These are phyloP conservation scores for Thielaviopsis euricoi DNA, from an alignment of 2,329 filamentous ascomycete genomes.

Conservation along the genomic window DNA sequence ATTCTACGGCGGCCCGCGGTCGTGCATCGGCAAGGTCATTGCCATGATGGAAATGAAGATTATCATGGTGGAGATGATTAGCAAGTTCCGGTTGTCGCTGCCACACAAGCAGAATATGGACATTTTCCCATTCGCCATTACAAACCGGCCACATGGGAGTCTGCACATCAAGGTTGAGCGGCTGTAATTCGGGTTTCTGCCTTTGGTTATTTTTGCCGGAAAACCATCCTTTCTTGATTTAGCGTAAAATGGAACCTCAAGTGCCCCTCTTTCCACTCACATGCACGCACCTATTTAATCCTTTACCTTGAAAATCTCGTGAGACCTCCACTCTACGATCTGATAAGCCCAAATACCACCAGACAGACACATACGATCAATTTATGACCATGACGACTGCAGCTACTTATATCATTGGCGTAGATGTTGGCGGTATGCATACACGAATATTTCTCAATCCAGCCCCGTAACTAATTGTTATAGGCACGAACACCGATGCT, in stretches of 20 bases:
- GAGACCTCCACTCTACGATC: not conserved
- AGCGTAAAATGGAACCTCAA: not conserved
- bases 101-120: slow-evolving; percentile 13
- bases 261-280: not conserved
- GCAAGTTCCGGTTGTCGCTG: slow-evolving; percentile 18
- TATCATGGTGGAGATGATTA: slow-evolving; percentile 19
- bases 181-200: not conserved
- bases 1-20: slow-evolving; percentile 22
- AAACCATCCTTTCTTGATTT: not conserved
- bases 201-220: no score
- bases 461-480: not conserved
- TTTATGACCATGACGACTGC: slow-evolving; percentile 9
- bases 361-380: no score
- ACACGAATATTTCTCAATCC: not conserved
- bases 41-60: slow-evolving; percentile 23
- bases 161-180: slow-evolving; percentile 5
- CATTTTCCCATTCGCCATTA: slow-evolving; percentile 13
- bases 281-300: not conserved
- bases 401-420: slow-evolving; percentile 20
- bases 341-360: not conserved
- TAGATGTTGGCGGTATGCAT: slow-evolving; percentile 22
- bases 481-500: slow-evolving; percentile 36
- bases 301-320: not conserved
- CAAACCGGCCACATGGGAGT: not conserved
- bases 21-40: slow-evolving; percentile 23